A percentile compares a stretch with the other conserved stretches of the same genome.
Conservation (phyloP, 768 basidiomycete species). For the Hericium alpestre region DNA sequence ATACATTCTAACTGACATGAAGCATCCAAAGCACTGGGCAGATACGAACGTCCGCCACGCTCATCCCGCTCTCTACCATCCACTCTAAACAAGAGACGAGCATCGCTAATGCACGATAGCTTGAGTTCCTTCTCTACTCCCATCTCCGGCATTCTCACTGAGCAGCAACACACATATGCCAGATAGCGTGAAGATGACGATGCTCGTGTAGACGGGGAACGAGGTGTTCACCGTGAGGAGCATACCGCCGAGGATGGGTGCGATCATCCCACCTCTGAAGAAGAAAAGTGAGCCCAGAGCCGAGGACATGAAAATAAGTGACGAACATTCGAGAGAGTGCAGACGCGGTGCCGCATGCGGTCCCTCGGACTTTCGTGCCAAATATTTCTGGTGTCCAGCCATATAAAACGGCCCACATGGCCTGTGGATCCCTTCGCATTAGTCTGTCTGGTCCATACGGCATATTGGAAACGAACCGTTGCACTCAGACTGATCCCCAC, state of each 20-base stretch:
- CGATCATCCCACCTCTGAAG: slow-evolving; percentile 78
- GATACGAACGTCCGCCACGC: no score
- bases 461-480: slow-evolving; percentile 37
- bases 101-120: slow-evolving; percentile 6
- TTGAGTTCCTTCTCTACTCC: slow-evolving; percentile 9
- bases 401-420: slow-evolving; percentile 84
- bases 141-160: slow-evolving; percentile 38
- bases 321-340: slow-evolving; percentile 76
- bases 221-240: slow-evolving; percentile 58
- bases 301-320: background rate
- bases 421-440: slow-evolving; percentile 6
- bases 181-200: slow-evolving; percentile 52
- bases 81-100: background rate
- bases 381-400: slow-evolving; percentile 89
- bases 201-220: slow-evolving; percentile 70
- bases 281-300: background rate
- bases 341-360: slow-evolving; percentile 80
- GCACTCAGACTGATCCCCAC: slow-evolving; percentile 71
- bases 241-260: slow-evolving; percentile 66
- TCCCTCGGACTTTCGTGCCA: slow-evolving; percentile 75
- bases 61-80: background rate
- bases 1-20: no score
- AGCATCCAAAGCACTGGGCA: no score
- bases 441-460: background rate
- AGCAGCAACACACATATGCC: slow-evolving; percentile 53